Evolutionary conservation across 129 eudicot genomes (phyloP), one percentile per base, ranked within the genome.

Genomic region (Chrysanthemum makinoi): DNA sequence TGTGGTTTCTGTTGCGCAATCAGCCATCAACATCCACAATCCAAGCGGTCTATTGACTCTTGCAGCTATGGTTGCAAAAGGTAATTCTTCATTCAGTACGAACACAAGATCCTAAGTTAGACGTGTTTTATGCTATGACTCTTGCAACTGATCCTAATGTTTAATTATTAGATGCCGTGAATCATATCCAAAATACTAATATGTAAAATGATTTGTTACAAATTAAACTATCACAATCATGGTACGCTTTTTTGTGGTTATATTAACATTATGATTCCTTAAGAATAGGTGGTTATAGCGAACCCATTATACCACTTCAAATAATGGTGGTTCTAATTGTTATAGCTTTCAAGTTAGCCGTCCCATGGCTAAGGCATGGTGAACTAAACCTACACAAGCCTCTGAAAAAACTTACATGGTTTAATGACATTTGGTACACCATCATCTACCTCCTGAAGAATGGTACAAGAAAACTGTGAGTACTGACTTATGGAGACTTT

Each of bases 31-130:
- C 58, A 72, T 86, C 48, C 84, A 56, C 20, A 75, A 65, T 63
- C 85, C 96, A 18, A 85, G 91, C 24, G 85, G 88, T 83, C 82
- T 92, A 7, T 61, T 85, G 35, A 92, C 95, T 59, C 86, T 92
- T 52, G 89, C 98, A 26, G 98, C 98, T 64, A 91, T 91, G 61
- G 95, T 96, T 65, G 98, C 98, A 61, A 89, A 96, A 61, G 98
- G 98, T 91, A 74, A 43, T 50, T 58, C 68, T 55, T 55, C 39
- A 51, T 51, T 30, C 5, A 59, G 18, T 6, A 20, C 22, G 22
- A 20, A 20, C 22, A 20, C 22, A 20, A 20, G 22, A 20, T 20
- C 22, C 22, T 20, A 20, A 20, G 22, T 24, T 24, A 24, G 2
- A 2, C 3, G 30, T 26, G 30, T 26, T 26, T 26, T 26, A 26